Conservation (phyloP, 306 rosid genomes). For the Aeschynomene evenia region DNA sequence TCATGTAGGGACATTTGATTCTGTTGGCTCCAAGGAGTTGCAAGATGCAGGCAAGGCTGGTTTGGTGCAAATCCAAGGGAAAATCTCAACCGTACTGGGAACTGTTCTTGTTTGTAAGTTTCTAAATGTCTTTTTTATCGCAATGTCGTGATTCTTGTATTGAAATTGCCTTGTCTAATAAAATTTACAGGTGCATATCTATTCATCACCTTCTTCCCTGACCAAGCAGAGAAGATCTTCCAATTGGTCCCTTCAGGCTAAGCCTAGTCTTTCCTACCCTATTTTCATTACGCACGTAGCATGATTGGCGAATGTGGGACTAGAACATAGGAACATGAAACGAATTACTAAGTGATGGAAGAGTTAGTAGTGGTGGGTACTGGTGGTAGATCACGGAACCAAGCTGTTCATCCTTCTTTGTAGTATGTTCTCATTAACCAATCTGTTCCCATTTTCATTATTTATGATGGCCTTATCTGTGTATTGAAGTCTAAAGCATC, state of each 20-base stretch:
- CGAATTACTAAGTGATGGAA: slow-evolving; percentile 29
- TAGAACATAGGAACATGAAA: slow-evolving; percentile 9
- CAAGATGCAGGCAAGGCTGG: slow-evolving; percentile 97
- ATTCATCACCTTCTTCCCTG: slow-evolving; percentile 91
- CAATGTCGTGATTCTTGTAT: slow-evolving; percentile 8
- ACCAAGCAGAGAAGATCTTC: slow-evolving; percentile 89
- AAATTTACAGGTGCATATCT: slow-evolving; percentile 71
- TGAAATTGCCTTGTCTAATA: slow-evolving; percentile 20
- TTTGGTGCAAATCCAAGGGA: slow-evolving; percentile 78
- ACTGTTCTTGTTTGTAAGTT: slow-evolving; percentile 85
- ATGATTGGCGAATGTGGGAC: slow-evolving; percentile 18
- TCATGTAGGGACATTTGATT: slow-evolving; percentile 70
- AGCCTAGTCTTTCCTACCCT: neutral
- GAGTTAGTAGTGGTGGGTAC: slow-evolving; percentile 20
- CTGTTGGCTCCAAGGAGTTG: slow-evolving; percentile 76
- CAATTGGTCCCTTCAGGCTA: slow-evolving; percentile 57
- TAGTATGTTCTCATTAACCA: slow-evolving; percentile 24
- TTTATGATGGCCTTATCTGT: slow-evolving; percentile 5
- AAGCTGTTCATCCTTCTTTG: neutral
- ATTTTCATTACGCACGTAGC: slow-evolving; percentile 29
- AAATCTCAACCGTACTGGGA: slow-evolving; percentile 86
- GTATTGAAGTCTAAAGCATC: too few species aligned
- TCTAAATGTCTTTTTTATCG: neutral
- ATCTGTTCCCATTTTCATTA: slow-evolving; percentile 3
- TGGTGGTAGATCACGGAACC: neutral